Conservation (phyloP, 352 stramenopile species). For the Blastocystis sp. region DNA sequence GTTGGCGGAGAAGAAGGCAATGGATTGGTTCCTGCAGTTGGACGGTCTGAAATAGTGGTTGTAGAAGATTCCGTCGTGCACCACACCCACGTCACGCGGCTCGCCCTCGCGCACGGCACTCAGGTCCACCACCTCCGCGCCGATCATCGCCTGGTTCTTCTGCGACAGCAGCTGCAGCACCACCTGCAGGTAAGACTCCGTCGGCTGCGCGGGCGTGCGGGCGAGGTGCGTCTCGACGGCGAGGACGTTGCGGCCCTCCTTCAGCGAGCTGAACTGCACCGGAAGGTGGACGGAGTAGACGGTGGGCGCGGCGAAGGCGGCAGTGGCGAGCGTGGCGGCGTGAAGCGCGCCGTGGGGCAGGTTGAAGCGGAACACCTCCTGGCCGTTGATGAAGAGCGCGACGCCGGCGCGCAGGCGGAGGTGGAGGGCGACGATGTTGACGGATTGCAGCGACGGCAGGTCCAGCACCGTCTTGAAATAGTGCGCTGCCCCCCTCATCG, state of each 20-base stretch:
- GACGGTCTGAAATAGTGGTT: constrained; percentile 1
- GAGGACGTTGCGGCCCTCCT: constrained; percentile 44
- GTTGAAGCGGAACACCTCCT: constrained; percentile 58
- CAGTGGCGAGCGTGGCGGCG: constrained; percentile 11
- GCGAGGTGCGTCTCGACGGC: constrained; percentile 28
- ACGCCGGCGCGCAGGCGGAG: constrained; percentile 17
- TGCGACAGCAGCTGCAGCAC: background rate
- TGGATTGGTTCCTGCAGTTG: background rate
- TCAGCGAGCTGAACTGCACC: constrained; percentile 38
- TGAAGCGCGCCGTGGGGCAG: constrained; percentile 18
- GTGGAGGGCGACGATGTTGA: background rate
- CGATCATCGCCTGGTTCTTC: background rate
- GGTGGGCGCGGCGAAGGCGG: background rate
- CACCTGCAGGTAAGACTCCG: background rate
- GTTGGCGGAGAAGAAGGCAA: constrained; percentile 18
- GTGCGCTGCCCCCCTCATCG: constrained; percentile 23
- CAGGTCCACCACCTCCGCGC: background rate
- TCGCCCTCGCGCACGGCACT: background rate
- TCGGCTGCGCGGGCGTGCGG: background rate
- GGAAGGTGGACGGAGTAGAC: constrained; percentile 35
- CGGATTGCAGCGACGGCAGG: background rate
- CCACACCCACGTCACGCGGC: background rate
- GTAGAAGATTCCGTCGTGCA: constrained; percentile 39
- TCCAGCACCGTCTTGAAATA: constrained; percentile 65
- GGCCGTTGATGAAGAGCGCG: constrained; percentile 56